Conservation (phyloP, 2,329 filamentous ascomycete genomes). For the Neopestalotiopsis sp. region DNA sequence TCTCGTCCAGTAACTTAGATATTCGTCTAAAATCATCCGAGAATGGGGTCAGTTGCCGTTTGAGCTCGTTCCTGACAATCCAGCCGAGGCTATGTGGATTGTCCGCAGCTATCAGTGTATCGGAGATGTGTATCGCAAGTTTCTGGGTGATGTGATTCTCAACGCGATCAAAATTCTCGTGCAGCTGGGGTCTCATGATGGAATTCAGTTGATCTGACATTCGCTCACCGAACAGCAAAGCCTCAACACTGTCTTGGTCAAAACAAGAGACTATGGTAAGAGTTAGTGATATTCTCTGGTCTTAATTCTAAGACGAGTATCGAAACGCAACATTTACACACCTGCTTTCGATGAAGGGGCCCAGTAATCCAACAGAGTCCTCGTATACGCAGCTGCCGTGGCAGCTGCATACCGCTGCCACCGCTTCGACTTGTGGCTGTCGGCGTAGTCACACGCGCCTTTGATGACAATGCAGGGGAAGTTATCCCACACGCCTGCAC, state of each 20-base stretch:
- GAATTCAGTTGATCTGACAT: neutral
- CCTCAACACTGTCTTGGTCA: neutral
- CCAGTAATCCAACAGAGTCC: neutral
- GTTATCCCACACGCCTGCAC: neutral
- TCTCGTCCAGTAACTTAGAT: neutral
- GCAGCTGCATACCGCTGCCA: neutral
- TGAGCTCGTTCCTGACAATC: neutral
- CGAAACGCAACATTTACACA: no score
- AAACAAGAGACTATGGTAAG: accelerated
- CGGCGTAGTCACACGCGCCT: neutral
- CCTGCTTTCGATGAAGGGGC: no score
- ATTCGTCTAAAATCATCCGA: neutral
- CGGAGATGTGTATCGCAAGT: neutral
- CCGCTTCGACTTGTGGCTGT: neutral
- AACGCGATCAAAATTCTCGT: neutral
- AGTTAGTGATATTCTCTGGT: no score
- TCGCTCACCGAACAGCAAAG: neutral
- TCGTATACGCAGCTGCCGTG: neutral
- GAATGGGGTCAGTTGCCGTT: neutral
- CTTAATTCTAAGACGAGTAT: no score
- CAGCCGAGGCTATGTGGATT: neutral
- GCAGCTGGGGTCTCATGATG: neutral
- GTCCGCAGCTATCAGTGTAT: neutral
- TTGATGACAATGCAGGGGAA: neutral
- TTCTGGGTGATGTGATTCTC: neutral